phyloP scores from a whole-genome alignment of 2,329 filamentous ascomycete species.

The Arachnomyces sp. region DNA sequence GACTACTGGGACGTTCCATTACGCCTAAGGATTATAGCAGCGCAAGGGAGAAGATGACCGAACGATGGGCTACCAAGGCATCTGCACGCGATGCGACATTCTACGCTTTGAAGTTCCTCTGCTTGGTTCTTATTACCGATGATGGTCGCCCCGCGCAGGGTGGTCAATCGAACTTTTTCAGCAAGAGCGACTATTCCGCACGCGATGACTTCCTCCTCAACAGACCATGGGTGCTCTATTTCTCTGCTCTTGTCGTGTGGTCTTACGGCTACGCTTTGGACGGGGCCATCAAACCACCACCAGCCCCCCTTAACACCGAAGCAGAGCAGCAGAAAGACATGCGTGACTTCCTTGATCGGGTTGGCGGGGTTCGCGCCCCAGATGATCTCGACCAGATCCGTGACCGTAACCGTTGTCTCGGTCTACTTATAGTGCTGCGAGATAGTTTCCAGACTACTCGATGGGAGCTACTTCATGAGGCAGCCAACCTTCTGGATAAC shows the following conservation, averaged over 20 bases:
- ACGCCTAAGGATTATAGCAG: constrained; percentile 71
- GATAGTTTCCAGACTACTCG: constrained; percentile 73
- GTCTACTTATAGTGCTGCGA: constrained; percentile 70
- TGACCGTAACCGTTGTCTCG: constrained; percentile 74
- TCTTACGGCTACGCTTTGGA: constrained; percentile 88
- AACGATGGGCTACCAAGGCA: constrained; percentile 80
- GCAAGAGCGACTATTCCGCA: constrained; percentile 59
- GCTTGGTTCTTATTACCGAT: constrained; percentile 65
- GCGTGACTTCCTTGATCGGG: constrained; percentile 64
- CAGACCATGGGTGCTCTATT: constrained; percentile 90
- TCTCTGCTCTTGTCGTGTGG: constrained; percentile 87
- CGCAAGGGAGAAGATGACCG: constrained; percentile 75
- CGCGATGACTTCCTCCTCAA: constrained; percentile 85
- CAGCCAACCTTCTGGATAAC: constrained; percentile 67
- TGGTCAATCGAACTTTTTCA: constrained; percentile 23
- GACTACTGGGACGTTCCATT: constrained; percentile 77
- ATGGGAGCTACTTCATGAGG: constrained; percentile 89
- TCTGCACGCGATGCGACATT: constrained; percentile 84
- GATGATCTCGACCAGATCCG: constrained; percentile 65
- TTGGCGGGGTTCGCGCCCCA: constrained; percentile 64
- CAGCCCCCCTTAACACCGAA: constrained; percentile 47
- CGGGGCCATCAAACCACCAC: constrained; percentile 53
- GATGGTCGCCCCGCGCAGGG: constrained; percentile 29
- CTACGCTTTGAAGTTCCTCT: constrained; percentile 82
- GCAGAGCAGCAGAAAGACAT: constrained; percentile 67